These are phyloP conservation scores for Carex myosuroides DNA, from an alignment of 176 grass and related monocot species.

Conservation along the genomic window DNA sequence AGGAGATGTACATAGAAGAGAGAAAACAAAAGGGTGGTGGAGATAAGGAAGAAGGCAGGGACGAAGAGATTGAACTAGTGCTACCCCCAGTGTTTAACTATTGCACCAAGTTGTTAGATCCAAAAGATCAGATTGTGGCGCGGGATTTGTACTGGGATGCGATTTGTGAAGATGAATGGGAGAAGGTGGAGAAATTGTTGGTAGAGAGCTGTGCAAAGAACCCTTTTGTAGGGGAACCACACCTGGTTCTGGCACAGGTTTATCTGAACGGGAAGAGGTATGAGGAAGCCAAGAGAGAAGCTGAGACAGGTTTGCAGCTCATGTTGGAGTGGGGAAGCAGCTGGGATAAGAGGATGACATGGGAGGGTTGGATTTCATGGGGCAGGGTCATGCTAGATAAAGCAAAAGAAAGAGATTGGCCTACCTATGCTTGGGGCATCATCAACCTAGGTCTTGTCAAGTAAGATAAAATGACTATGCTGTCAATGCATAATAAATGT, in stretches of 20 bases:
- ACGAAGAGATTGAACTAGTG: constrained; percentile 37
- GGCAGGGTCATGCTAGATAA: constrained; percentile 44
- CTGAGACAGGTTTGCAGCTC: constrained; percentile 41
- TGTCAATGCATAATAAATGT: neutral
- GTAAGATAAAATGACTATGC: constrained; percentile 1
- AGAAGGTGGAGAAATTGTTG: constrained; percentile 34
- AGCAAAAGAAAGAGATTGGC: constrained; percentile 39
- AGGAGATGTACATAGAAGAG: constrained; percentile 40
- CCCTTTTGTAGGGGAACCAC: constrained; percentile 68
- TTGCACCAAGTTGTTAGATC: constrained; percentile 48
- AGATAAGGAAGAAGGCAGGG: neutral
- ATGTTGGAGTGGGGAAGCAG: constrained; percentile 70
- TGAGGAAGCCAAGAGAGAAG: constrained; percentile 35
- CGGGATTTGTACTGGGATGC: constrained; percentile 79
- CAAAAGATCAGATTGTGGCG: constrained; percentile 38
- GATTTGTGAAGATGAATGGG: constrained; percentile 14
- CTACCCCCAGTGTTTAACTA: constrained; percentile 55
- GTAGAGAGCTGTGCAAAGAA: constrained; percentile 41
- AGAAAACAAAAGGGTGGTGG: constrained; percentile 17
- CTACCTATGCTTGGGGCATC: constrained; percentile 43
- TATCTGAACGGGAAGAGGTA: constrained; percentile 41
- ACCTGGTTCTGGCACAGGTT: constrained; percentile 55
- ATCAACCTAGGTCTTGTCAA: constrained; percentile 70
- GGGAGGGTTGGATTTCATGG: constrained; percentile 84
- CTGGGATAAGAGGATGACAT: constrained; percentile 85